These are phyloP conservation scores for Botrytis byssoidea DNA, from an alignment of 2,329 filamentous ascomycete genomes.

Conservation along the genomic window DNA sequence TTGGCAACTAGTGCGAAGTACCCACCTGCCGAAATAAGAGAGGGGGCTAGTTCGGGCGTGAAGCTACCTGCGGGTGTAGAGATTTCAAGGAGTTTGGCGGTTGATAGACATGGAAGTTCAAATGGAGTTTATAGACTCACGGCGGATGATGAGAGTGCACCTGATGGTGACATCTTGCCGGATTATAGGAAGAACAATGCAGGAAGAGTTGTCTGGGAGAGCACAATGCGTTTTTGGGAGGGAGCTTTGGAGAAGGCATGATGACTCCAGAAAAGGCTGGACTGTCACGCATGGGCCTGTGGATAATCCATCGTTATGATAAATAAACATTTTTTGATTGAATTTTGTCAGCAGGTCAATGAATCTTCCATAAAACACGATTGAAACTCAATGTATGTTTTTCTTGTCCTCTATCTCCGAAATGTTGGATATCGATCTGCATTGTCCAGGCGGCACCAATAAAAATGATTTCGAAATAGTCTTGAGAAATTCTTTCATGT, in stretches of 20 bases:
- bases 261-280: background rate
- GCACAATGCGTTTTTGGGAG: constrained; percentile 41
- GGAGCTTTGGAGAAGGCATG: constrained; percentile 31
- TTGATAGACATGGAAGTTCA: constrained; percentile 39
- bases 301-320: background rate
- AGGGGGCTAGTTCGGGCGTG: constrained; percentile 26
- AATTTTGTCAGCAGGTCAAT: background rate
- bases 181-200: constrained; percentile 36
- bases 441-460: no score
- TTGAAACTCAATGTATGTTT: background rate
- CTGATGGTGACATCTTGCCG: constrained; percentile 34
- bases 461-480: no score
- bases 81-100: constrained; percentile 33
- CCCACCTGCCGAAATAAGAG: constrained; percentile 29
- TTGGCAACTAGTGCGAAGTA: constrained; percentile 42
- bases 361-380: background rate
- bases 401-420: background rate
- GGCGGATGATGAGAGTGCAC: constrained; percentile 38
- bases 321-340: background rate
- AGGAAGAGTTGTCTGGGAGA: constrained; percentile 41
- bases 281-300: background rate
- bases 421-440: background rate
- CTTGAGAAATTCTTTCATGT: background rate
- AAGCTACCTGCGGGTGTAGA: constrained; percentile 26
- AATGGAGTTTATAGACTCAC: constrained; percentile 44